Conservation (phyloP, 805 yeast species). For the Myxozyma geophila region DNA sequence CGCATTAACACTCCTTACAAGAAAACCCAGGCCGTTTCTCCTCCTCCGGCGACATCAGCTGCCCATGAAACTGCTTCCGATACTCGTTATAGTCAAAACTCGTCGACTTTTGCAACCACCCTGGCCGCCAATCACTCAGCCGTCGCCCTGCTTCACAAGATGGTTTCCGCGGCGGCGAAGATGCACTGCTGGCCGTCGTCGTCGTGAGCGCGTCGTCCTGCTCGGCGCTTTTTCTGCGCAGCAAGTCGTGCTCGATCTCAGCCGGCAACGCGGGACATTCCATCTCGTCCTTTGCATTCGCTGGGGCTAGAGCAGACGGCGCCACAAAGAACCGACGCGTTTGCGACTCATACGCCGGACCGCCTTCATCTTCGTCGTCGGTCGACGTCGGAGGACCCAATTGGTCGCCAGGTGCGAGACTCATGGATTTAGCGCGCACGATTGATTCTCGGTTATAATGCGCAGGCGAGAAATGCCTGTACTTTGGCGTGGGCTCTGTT, state of each 20-base stretch:
- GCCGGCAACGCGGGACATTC: neutral
- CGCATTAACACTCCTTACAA: constrained; percentile 5
- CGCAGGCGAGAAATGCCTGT: neutral
- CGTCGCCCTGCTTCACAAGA: neutral
- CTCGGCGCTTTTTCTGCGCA: constrained; percentile 20
- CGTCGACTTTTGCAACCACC: neutral
- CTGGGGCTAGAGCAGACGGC: neutral
- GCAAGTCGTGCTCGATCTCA: constrained; percentile 24
- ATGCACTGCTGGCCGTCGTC: neutral
- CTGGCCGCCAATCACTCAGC: constrained; percentile 2
- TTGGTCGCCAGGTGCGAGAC: neutral
- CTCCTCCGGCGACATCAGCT: constrained; percentile 33
- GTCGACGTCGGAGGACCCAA: too few relatives aligned
- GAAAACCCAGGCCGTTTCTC: constrained; percentile 34
- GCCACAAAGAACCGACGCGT: constrained; percentile 1
- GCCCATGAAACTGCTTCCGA: constrained; percentile 30
- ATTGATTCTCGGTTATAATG: constrained; percentile 9
- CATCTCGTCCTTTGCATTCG: too few relatives aligned
- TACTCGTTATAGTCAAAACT: constrained; percentile 35
- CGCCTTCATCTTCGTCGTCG: constrained; percentile 9
- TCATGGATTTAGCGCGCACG: neutral
- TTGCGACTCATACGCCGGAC: constrained; percentile 11
- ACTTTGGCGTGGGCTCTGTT: neutral
- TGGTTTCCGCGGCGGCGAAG: neutral
- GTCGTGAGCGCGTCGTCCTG: neutral